A percentile compares a stretch with the other conserved stretches of the same genome.
These are phyloP conservation scores for Eustoma russellianum DNA, from an alignment of 257 asterid genomes.

Conservation along the genomic window DNA sequence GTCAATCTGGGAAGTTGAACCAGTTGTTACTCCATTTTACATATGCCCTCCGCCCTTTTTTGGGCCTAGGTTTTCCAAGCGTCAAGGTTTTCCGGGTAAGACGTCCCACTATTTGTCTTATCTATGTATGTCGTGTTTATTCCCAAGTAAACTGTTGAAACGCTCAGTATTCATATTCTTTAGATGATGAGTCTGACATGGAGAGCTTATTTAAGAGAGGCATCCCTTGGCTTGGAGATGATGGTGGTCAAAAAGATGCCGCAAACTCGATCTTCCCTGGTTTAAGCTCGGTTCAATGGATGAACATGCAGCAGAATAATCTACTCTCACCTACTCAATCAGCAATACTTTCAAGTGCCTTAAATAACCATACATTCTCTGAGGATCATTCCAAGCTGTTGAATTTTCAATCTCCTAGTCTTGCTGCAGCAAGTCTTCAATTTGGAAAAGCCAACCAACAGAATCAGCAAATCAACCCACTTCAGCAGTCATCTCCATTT, in stretches of 20 bases:
- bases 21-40: slow-evolving; percentile 88
- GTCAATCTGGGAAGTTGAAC: slow-evolving; percentile 91
- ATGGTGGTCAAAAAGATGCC: slow-evolving; percentile 63
- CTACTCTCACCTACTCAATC: slow-evolving; percentile 46
- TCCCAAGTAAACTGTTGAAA: too few relatives aligned
- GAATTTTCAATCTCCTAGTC: slow-evolving; percentile 66
- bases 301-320: slow-evolving; percentile 87
- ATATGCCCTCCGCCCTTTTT: slow-evolving; percentile 94
- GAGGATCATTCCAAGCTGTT: slow-evolving; percentile 65
- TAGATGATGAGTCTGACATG: slow-evolving; percentile 68
- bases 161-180: slow-evolving; percentile 5
- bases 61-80: slow-evolving; percentile 72
- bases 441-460: slow-evolving; percentile 41
- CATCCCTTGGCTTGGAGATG: slow-evolving; percentile 85
- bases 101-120: neutral
- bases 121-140: too few relatives aligned
- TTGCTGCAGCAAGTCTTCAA: slow-evolving; percentile 46
- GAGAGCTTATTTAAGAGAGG: slow-evolving; percentile 66
- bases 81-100: slow-evolving; percentile 69
- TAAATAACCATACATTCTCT: slow-evolving; percentile 17
- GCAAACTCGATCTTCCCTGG: slow-evolving; percentile 81
- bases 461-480: slow-evolving; percentile 40
- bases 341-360: slow-evolving; percentile 29
- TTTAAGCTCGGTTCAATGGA: slow-evolving; percentile 88
- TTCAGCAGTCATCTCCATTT: slow-evolving; percentile 37